Percentiles rank a stretch among this genome's conserved stretches.
Evolutionary conservation across 129 eudicot genomes (phyloP).

Genomic region (Centella asiatica): DNA sequence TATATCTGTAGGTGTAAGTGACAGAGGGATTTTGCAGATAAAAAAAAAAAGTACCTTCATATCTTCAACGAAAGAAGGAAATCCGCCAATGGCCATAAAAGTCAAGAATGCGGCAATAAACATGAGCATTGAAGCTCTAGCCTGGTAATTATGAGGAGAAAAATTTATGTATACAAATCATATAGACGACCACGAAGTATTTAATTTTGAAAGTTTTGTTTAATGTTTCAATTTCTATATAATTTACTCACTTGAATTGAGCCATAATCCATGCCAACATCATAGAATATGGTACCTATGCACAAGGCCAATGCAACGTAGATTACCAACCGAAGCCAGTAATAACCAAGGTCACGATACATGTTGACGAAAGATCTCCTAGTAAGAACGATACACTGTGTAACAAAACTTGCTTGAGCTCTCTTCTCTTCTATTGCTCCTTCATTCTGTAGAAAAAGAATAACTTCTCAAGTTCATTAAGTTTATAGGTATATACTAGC

Average conservation of each 20-base stretch:
- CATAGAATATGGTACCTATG: slow-evolving; percentile 45
- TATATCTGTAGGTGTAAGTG: background rate
- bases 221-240: too few relatives aligned
- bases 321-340: slow-evolving; percentile 57
- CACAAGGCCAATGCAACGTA: slow-evolving; percentile 40
- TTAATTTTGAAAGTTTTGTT: background rate
- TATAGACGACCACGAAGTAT: background rate
- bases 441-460: slow-evolving; percentile 15
- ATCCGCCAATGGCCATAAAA: slow-evolving; percentile 84
- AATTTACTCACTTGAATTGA: slow-evolving; percentile 57
- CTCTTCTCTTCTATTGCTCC: slow-evolving; percentile 22
- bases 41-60: slow-evolving; percentile 73
- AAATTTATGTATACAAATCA: background rate
- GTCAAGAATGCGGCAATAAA: slow-evolving; percentile 66
- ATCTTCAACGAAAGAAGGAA: slow-evolving; percentile 85
- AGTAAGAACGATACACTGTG: slow-evolving; percentile 52
- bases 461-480: background rate
- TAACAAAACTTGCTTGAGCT: slow-evolving; percentile 42
- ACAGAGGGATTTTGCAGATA: too few relatives aligned
- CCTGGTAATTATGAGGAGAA: slow-evolving; percentile 26
- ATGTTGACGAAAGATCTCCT: slow-evolving; percentile 53
- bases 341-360: slow-evolving; percentile 63
- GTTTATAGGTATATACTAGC: background rate
- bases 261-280: slow-evolving; percentile 39
- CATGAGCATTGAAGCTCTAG: slow-evolving; percentile 67